Conservation (phyloP, 1,284 basidiomycete species). For the Tylopilus sp. region DNA sequence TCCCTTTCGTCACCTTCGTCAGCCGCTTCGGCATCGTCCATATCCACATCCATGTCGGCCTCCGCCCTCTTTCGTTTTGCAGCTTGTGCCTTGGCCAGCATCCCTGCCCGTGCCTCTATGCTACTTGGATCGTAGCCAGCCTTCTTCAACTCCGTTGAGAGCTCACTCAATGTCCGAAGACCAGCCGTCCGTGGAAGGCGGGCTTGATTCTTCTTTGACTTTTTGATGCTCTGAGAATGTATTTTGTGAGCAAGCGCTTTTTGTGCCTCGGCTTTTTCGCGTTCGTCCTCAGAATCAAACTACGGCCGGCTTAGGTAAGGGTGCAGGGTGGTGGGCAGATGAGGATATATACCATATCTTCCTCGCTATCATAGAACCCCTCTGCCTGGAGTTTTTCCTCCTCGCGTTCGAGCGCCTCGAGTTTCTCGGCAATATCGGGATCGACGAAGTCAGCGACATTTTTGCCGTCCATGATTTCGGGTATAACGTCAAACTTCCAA, state of each 20-base stretch:
- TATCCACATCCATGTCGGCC: slow-evolving; percentile 47
- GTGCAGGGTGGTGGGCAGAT: neutral
- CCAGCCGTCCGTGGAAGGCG: slow-evolving; percentile 84
- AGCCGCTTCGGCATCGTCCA: slow-evolving; percentile 49
- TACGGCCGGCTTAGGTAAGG: slow-evolving; percentile 30
- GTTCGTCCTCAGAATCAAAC: slow-evolving; percentile 92
- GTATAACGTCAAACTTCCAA: slow-evolving; percentile 96
- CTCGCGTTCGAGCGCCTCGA: slow-evolving; percentile 96
- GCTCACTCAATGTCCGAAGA: slow-evolving; percentile 82
- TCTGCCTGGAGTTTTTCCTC: slow-evolving; percentile 92
- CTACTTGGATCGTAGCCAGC: slow-evolving; percentile 88
- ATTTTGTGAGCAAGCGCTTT: slow-evolving; percentile 71
- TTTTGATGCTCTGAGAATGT: slow-evolving; percentile 77
- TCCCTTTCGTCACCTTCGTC: slow-evolving; percentile 41
- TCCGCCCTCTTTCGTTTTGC: slow-evolving; percentile 69
- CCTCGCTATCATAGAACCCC: slow-evolving; percentile 91
- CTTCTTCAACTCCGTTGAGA: slow-evolving; percentile 77
- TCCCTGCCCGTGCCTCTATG: slow-evolving; percentile 83
- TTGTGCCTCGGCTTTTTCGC: slow-evolving; percentile 69
- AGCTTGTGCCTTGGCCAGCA: slow-evolving; percentile 76
- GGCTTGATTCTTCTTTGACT: slow-evolving; percentile 83
- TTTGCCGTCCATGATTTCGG: slow-evolving; percentile 97
- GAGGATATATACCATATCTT: slow-evolving; percentile 63
- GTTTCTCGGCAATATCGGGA: slow-evolving; percentile 95
- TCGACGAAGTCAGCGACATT: slow-evolving; percentile 99